Evolutionary conservation across 192 early-diverging fungal species (phyloP).

Genomic region (Rhizoclosmatium globosum): DNA sequence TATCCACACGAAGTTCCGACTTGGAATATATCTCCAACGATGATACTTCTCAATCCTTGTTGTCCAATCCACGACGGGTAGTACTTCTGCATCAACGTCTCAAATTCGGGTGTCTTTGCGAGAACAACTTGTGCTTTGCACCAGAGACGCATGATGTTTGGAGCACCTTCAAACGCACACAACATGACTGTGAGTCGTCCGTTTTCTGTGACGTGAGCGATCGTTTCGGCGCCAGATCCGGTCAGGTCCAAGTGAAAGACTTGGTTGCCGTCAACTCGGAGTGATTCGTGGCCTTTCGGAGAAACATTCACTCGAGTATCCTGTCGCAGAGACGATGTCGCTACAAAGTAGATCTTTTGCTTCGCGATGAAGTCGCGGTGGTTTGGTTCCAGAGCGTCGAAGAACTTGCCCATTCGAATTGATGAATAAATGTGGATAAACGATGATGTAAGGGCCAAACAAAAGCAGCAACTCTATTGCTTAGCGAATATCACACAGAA

Average conservation of each 20-base stretch:
- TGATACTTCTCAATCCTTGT: conserved; percentile 62
- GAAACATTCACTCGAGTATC: conserved; percentile 35
- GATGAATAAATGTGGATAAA: too few relatives aligned
- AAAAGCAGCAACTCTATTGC: too few relatives aligned
- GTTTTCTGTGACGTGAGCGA: conserved; percentile 71
- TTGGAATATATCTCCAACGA: conserved; percentile 59
- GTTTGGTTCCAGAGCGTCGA: conserved; percentile 24
- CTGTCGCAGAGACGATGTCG: conserved; percentile 14
- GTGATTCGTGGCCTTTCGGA: conserved; percentile 39
- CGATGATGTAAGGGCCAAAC: too few relatives aligned
- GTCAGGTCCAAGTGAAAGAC: conserved; percentile 36
- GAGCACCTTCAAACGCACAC: conserved; percentile 69
- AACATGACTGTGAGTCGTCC: conserved; percentile 72
- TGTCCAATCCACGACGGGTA: conserved; percentile 50
- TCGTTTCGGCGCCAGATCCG: conserved; percentile 63
- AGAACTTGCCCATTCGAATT: conserved; percentile 19
- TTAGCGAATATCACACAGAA: too few relatives aligned
- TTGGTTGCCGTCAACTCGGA: conserved; percentile 25
- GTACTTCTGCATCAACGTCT: conserved; percentile 51
- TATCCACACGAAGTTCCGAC: conserved; percentile 70
- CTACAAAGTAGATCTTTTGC: conserved; percentile 39
- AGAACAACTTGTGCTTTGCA: conserved; percentile 56
- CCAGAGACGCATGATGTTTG: conserved; percentile 70
- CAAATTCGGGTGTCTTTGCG: conserved; percentile 56
- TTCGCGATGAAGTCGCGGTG: conserved; percentile 31